Conservation (phyloP, 2,329 filamentous ascomycete species). For the Clathrospora elynae region DNA sequence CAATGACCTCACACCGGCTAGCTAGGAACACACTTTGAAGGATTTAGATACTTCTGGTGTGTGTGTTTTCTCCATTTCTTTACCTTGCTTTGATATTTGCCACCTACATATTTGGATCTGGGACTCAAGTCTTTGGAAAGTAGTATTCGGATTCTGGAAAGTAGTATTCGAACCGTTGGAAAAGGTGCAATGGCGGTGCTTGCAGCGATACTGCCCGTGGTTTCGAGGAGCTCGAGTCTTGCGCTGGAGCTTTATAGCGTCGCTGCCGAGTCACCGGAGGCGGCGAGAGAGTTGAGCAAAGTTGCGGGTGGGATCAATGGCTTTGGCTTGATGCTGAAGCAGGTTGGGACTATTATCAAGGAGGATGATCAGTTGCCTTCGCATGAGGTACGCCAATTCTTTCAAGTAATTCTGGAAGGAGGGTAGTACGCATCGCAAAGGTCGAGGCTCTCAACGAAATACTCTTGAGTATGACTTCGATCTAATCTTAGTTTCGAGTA, state of each 20-base stretch:
- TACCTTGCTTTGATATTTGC: too few species aligned
- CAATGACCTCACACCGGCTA: slow-evolving; percentile 32
- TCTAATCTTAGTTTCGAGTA: too few species aligned
- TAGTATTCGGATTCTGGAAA: slow-evolving; percentile 1
- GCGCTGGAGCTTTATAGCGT: slow-evolving; percentile 43
- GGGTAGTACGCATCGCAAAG: too few species aligned
- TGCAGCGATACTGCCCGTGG: slow-evolving; percentile 43
- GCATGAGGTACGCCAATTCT: slow-evolving; percentile 33
- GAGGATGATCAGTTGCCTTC: slow-evolving; percentile 48
- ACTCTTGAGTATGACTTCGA: too few species aligned
- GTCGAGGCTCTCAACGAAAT: too few species aligned
- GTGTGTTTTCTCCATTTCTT: slow-evolving; percentile 14
- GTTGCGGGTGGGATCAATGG: slow-evolving; percentile 45
- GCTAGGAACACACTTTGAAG: slow-evolving; percentile 26
- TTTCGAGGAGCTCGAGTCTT: slow-evolving; percentile 41
- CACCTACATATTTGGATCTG: too few species aligned
- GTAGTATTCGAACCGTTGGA: neutral
- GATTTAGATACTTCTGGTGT: slow-evolving; percentile 20
- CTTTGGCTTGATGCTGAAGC: slow-evolving; percentile 46
- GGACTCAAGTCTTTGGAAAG: neutral
- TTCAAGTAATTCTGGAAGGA: too few species aligned
- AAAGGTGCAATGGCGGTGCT: slow-evolving; percentile 44
- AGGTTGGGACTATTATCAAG: slow-evolving; percentile 46
- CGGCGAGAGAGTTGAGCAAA: slow-evolving; percentile 33
- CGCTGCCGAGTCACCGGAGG: slow-evolving; percentile 29